A percentile compares a stretch with the other conserved stretches of the same genome.
Evolutionary conservation across 2,329 filamentous ascomycete genomes (phyloP).

Genomic region (Alternaria sp.): DNA sequence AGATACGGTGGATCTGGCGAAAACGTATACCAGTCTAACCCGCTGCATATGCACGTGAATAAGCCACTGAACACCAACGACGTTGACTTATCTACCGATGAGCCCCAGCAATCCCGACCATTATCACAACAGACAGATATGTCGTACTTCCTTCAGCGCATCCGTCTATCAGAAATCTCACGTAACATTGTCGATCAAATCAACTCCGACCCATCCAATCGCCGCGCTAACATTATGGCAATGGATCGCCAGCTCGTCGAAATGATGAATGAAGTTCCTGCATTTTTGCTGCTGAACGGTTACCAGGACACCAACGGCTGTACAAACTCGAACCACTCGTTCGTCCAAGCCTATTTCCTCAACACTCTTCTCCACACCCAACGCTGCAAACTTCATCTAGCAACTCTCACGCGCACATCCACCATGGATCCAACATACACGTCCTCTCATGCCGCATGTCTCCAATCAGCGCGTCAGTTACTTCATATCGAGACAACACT

Average conservation of each 20-base stretch:
- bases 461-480: background rate
- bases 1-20: background rate
- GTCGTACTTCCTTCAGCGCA: slow-evolving; percentile 51
- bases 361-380: slow-evolving; percentile 49
- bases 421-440: background rate
- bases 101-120: background rate
- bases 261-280: background rate
- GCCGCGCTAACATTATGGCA: background rate
- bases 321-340: slow-evolving; percentile 17
- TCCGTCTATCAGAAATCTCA: slow-evolving; percentile 49
- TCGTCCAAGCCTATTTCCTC: slow-evolving; percentile 48
- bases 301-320: background rate
- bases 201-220: background rate
- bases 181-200: slow-evolving; percentile 49
- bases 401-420: slow-evolving; percentile 28
- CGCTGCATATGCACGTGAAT: background rate
- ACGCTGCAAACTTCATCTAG: slow-evolving; percentile 48
- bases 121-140: slow-evolving; percentile 47
- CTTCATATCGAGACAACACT: background rate
- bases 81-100: background rate
- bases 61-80: slow-evolving; percentile 1
- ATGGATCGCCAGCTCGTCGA: background rate
- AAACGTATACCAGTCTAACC: background rate
- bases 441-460: background rate
- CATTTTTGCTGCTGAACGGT: background rate